Base-by-base conservation (phyloP, 2,329 filamentous ascomycete species). In the Aspergillus calidoustus region DNA sequence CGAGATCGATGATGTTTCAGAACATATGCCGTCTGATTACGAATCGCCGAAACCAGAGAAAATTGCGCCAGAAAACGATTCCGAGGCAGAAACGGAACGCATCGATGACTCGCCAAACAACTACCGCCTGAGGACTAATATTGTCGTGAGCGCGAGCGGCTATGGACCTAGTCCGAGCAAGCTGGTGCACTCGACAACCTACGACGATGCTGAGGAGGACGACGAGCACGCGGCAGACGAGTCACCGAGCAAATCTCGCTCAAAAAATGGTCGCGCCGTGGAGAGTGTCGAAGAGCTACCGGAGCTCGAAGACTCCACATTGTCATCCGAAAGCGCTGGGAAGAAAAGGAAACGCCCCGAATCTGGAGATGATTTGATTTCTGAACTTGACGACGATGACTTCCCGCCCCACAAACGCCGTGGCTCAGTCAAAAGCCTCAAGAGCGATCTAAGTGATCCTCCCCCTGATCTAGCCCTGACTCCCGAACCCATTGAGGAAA, bases 1-100 rank as follows among this genome's bases (percentile, higher is more conserved):
- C 80, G 94, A 97, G 71, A 91, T 96, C 60, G 93, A 93, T 72
- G 91, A 96, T 71, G 89, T 91, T 64, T 85, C 82, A 48, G 89
- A 91, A 55, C 87, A 91, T 65, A 89, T 85, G 53, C 79, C 79
- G 3, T 79, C 79, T 13, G 80, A 90, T 57, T 85, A 85, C 63
- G 83, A 77, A 71, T 77, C 74, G 61, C 79, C 72, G 57, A 77
- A 67, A 68, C 82, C 83, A 8, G 82, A 84, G 67, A 86, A 81
- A 68, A 81, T 85, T 64, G 82, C 86, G 61, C 87, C 87, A 34
- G 86, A 89, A 56, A 84, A 85, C 59, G 88, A 91, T 69, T 90
- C 93, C 3, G 94, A 98, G 78, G 94, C 94, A 38, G 94, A 97
- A 79, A 98, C 94, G 1, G 93, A 97, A 79, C 89, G 95, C 62